These are phyloP conservation scores for Nadsonia commutata DNA, from an alignment of 1,139 yeast species.

Conservation along the genomic window DNA sequence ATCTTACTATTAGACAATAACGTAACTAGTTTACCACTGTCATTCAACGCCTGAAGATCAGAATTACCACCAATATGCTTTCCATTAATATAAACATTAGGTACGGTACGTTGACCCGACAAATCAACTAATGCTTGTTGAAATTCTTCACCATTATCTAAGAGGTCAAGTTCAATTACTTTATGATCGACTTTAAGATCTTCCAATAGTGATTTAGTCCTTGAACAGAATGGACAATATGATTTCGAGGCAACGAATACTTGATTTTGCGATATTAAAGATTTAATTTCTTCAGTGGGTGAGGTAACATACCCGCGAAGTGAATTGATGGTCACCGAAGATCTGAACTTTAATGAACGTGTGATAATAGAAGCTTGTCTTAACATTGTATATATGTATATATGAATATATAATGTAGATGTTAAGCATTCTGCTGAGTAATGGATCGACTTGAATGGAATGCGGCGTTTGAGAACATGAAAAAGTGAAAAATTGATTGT, in stretches of 20 bases:
- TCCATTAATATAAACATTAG: slow-evolving; percentile 79
- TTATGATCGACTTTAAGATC: slow-evolving; percentile 4
- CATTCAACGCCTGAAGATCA: slow-evolving; percentile 52
- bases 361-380: too few species aligned
- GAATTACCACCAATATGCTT: slow-evolving; percentile 92
- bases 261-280: slow-evolving; percentile 48
- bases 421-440: too few species aligned
- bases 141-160: slow-evolving; percentile 43
- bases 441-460: too few species aligned
- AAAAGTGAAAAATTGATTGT: too few species aligned
- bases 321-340: not conserved
- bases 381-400: too few species aligned
- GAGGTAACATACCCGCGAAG: too few species aligned
- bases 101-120: slow-evolving; percentile 88
- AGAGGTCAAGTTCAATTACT: slow-evolving; percentile 5
- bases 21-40: slow-evolving; percentile 25
- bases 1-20: not conserved
- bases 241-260: slow-evolving; percentile 73
- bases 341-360: too few species aligned
- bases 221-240: slow-evolving; percentile 15
- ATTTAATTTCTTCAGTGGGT: slow-evolving; percentile 25
- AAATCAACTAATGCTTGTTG: slow-evolving; percentile 65
- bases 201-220: slow-evolving; percentile 2
- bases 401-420: too few species aligned
- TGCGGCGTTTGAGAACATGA: too few species aligned